Conservation (phyloP, 163 green algal genomes). For the Scenedesmus sp. region DNA sequence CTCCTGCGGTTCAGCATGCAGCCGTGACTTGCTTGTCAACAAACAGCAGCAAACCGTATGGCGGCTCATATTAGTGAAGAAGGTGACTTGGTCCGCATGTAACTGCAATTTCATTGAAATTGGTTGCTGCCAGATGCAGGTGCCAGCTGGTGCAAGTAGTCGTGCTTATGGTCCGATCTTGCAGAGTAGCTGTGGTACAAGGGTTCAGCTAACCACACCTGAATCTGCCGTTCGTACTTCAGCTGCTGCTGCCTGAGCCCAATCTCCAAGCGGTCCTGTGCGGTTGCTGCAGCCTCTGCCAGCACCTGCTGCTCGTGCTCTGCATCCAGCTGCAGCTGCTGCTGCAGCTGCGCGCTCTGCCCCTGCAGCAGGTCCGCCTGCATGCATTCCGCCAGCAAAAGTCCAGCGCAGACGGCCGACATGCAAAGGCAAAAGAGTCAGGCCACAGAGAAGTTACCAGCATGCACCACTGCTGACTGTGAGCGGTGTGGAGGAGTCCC, state of each 20-base stretch:
- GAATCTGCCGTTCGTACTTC: constrained; percentile 52
- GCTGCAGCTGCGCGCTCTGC: constrained; percentile 41
- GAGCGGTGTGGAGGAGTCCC: no score
- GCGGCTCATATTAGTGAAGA: no score
- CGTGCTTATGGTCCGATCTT: neutral
- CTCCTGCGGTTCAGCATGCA: constrained; percentile 26
- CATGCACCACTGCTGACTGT: no score
- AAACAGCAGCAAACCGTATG: neutral
- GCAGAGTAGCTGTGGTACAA: neutral
- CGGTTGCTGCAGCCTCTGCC: constrained; percentile 12
- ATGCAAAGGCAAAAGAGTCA: no score
- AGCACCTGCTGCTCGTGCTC: constrained; percentile 3
- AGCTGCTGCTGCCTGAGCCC: constrained; percentile 52
- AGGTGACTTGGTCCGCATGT: no score
- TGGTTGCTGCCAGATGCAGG: neutral
- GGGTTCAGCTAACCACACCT: neutral
- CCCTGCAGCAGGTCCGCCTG: constrained; percentile 20
- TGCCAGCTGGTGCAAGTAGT: neutral
- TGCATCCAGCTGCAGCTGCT: constrained; percentile 24
- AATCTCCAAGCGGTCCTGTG: constrained; percentile 43
- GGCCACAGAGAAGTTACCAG: no score
- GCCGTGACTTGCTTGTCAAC: neutral
- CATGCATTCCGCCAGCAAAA: neutral
- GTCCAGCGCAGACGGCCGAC: no score
- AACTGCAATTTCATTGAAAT: no score